These are phyloP conservation scores for Boletus reticuloceps DNA, from an alignment of 768 basidiomycete genomes.

Conservation along the genomic window DNA sequence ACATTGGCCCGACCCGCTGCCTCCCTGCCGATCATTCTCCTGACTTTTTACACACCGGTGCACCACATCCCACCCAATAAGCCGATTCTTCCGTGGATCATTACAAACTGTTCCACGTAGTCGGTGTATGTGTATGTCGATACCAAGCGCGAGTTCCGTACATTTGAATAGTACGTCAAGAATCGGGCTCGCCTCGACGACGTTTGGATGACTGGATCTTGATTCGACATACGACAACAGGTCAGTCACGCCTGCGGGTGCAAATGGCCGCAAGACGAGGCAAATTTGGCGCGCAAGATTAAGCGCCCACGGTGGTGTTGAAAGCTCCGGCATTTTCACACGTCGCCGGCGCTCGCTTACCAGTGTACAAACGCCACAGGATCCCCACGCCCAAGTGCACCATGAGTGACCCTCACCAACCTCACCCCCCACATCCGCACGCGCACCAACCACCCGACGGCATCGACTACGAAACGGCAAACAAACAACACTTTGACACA, in stretches of 20 bases:
- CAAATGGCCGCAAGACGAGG: too few relatives aligned
- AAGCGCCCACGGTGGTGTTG: too few relatives aligned
- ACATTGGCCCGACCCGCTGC: neutral
- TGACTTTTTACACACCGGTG: neutral
- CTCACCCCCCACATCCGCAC: neutral
- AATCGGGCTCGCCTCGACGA: neutral
- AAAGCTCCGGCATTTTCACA: too few relatives aligned
- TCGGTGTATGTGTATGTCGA: too few relatives aligned
- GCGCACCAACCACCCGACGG: neutral
- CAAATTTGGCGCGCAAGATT: too few relatives aligned
- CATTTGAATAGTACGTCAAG: too few relatives aligned
- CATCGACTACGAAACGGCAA: conserved; percentile 20
- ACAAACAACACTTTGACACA: conserved; percentile 26
- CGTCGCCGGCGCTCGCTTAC: too few relatives aligned
- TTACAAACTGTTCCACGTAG: too few relatives aligned
- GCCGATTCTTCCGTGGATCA: neutral
- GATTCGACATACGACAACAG: neutral
- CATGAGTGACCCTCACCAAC: neutral
- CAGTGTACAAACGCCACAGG: neutral
- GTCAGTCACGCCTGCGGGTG: too few relatives aligned
- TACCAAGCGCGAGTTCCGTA: too few relatives aligned
- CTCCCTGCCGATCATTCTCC: neutral
- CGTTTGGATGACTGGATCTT: neutral
- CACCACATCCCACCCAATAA: too few relatives aligned
- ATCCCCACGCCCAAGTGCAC: neutral